A percentile compares a stretch with the other conserved stretches of the same genome.
phyloP scores from a whole-genome alignment of 2,329 filamentous ascomycete genomes.

The Thielaviopsis punctulata region DNA sequence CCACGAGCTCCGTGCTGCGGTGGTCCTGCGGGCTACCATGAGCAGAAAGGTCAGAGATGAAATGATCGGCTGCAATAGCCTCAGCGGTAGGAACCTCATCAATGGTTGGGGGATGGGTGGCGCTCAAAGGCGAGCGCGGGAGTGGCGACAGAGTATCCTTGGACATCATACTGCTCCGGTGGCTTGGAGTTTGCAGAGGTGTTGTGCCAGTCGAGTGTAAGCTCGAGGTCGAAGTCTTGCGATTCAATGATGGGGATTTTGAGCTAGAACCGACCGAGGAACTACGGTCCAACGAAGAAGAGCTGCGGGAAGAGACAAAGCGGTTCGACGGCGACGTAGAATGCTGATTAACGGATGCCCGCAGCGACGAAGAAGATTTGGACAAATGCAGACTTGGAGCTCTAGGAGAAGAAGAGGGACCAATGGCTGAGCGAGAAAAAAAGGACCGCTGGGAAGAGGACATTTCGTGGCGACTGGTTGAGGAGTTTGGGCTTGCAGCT shows the following conservation, averaged over 20 bases:
- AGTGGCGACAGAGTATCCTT: slow-evolving; percentile 28
- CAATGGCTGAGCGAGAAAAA: not conserved
- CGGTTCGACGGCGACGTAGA: slow-evolving; percentile 24
- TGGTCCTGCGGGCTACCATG: slow-evolving; percentile 34
- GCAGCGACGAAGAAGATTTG: slow-evolving; percentile 14
- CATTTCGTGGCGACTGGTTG: slow-evolving; percentile 15
- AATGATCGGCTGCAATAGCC: slow-evolving; percentile 48
- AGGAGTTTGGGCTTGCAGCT: slow-evolving; percentile 15
- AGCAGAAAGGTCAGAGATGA: slow-evolving; percentile 49
- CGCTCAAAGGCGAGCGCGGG: slow-evolving; percentile 20
- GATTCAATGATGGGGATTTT: slow-evolving; percentile 32
- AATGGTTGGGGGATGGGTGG: slow-evolving; percentile 16
- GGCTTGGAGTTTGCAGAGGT: slow-evolving; percentile 5
- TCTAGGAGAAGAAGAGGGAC: slow-evolving; percentile 4
- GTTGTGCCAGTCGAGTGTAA: slow-evolving; percentile 28
- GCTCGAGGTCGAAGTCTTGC: slow-evolving; percentile 41
- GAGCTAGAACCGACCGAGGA: slow-evolving; percentile 24
- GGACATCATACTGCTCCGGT: slow-evolving; percentile 16
- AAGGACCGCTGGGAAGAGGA: slow-evolving; percentile 15
- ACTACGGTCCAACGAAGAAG: slow-evolving; percentile 20
- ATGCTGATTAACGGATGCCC: slow-evolving; percentile 21
- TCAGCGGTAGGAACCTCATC: slow-evolving; percentile 28
- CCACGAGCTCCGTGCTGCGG: slow-evolving; percentile 45
- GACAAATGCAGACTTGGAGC: slow-evolving; percentile 5
- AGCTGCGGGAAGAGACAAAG: slow-evolving; percentile 25